Base-by-base conservation (phyloP, 2,329 filamentous ascomycete species). In the Teratosphaeria nubilosa region DNA sequence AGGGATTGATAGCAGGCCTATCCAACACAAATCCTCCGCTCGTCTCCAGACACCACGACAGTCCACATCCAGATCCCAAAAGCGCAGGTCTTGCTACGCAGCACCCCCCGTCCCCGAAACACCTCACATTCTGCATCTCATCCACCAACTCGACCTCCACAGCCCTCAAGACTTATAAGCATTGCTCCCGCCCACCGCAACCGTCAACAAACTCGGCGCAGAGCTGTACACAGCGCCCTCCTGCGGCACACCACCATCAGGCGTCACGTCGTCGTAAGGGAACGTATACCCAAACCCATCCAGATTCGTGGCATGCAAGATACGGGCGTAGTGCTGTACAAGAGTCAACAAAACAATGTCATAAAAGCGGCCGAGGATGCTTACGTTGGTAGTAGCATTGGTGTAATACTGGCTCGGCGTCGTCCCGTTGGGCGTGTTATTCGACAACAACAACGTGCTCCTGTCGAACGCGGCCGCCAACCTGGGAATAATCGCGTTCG, bases 391-490 rank as follows among this genome's bases (percentile, higher is more conserved):
- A 11, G 62, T 62, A 31, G 62, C 22, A 48, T 65, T 62, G 34
- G 61, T 60, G 53, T 70, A 72, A 56, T 70, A 72, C 61, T 69
- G 66, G 20, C 53, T 41, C 25, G 68, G 60, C 10, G 56, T 60
- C 14, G 63, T 64, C 9, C 65, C 64, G 57, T 77, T 58, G 64
- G 76, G 68, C 63, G 73, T 61, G 65, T 61, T 64, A 24, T 70
- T 70, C 14, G 72, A 68, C 5, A 72, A 68, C 54, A 88, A 72
- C 60, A 94, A 73, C 11, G 86, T 91, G 34, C 82, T 85, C 24
- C 89, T 80, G 73, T 91, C 90, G 66, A 92, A 82, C 0, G 86
- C 87, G 1, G 89, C 88, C 0, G 86, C 82, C 14, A 94, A 74
- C n/a, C 89, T 80, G 0, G 90, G 87, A 9, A 85, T 85, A 58